phyloP scores from a whole-genome alignment of 768 basidiomycete species.

The Phlegmacium glaucopus region DNA sequence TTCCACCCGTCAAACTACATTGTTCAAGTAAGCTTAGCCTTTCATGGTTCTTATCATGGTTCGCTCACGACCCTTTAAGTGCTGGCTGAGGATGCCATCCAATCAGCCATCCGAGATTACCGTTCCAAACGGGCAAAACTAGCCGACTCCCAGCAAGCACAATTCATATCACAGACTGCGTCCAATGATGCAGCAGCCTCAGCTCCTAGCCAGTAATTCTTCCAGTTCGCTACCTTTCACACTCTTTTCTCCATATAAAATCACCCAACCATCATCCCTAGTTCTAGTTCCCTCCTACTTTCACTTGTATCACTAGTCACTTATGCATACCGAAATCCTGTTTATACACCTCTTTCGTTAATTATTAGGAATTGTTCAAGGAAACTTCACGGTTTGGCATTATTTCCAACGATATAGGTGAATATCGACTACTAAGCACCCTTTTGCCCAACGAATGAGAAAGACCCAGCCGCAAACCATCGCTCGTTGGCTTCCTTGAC shows the following conservation, averaged over 20 bases:
- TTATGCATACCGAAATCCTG: background rate
- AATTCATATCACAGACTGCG: constrained; percentile 60
- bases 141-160: constrained; percentile 46
- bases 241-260: constrained; percentile 11
- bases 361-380: no score
- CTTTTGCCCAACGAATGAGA: constrained; percentile 70
- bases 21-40: constrained; percentile 73
- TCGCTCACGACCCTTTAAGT: constrained; percentile 40
- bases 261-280: constrained; percentile 13
- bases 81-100: constrained; percentile 98
- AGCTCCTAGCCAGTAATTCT: constrained; percentile 38
- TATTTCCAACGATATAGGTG: background rate
- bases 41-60: constrained; percentile 1
- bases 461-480: constrained; percentile 89
- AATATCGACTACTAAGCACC: constrained; percentile 20
- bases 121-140: constrained; percentile 69
- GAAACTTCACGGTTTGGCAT: no score
- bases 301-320: background rate
- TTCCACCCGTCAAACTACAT: constrained; percentile 95
- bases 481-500: constrained; percentile 96
- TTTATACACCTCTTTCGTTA: background rate
- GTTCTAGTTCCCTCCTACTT: constrained; percentile 14
- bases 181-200: constrained; percentile 51
- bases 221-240: constrained; percentile 2
- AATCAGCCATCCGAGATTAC: constrained; percentile 96